Base-by-base conservation (phyloP, 345 rosid species). In the Gossypium anomalum region DNA sequence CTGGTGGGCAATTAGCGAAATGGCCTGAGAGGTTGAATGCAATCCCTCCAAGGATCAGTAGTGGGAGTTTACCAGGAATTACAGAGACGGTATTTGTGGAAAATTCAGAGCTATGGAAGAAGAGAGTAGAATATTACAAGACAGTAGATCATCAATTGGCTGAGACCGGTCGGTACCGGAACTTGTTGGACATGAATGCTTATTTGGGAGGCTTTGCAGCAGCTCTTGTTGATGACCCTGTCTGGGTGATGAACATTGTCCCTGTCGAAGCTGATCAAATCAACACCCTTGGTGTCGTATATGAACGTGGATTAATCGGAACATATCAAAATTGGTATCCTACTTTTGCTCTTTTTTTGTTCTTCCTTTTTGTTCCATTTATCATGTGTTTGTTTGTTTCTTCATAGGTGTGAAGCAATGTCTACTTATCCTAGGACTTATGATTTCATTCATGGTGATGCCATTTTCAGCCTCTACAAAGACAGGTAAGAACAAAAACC, bases 381-480 rank as follows among this genome's bases (percentile, higher is more conserved):
- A 20, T 56, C 1, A 12, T 20, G 25, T 19, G 9, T 2, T n/a
- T 45, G 2, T 45, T 56, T 9, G 25, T 56, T 20, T 56, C 1
- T 56, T 20, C 22, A 3, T 43, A 72, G 77, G 77, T 64, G 77
- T 41, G 77, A 95, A 78, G 98, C 99, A 45, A 91, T 95, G 99
- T 95, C 99, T 44, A 95, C 97, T 11, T 95, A 93, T 77, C 99
- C 99, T 15, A 86, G 99, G 67, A 95, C 99, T 66, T 93, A 91
- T 57, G 99, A 93, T 71, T 89, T 93, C 47, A 87, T 95, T 68
- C 99, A 95, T 58, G 97, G 91, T 0, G 89, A 84, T 63, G 90
- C 97, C 20, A 72, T 95, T 49, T 91, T 95, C 83, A 93, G 85
- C 56, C 84, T 91, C 57, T 89, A 91, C 76, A 72, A 82, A 73